Evolutionary conservation across 441 rosid genomes (phyloP), one percentile per base, ranked within the genome.

Genomic region (Geranium incanum): DNA sequence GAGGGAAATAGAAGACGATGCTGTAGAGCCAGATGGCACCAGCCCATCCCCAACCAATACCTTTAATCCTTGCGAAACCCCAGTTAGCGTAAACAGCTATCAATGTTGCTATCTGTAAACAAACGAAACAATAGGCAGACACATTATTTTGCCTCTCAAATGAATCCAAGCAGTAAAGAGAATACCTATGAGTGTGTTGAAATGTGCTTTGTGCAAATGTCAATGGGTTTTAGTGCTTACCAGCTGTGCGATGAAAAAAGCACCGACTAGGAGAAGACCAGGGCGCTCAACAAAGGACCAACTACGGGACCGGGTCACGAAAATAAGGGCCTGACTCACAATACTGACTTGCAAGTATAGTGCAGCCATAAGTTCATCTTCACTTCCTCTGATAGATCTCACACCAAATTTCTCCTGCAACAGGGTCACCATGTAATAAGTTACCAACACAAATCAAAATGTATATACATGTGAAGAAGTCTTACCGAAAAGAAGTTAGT

Each of bases 1-100:
- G 83, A 11, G 98, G 98, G 19, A 94, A 0, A 50, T 94, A 94
- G 81, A 85, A 87, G 67, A 94, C 80, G 9, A 94, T 0, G 67
- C 97, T 94, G 84, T 78, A 94, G 62, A 91, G 71, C 98, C 98
- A 94, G 13, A 94, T 85, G 45, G 83, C 86, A 36, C 85, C 95
- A 1, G 98, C 98, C 98, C 98, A 94, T 72, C 97, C 94, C 91
- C 93, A 86, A 43, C 98, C 97, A 18, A 82, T 71, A 67, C 98
- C 98, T 71, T 84, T 72, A 68, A 94, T 83, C 41, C 78, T 85
- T 21, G 98, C 98, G 43, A 94, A 94, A 28, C 79, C 85, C 96
- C 96, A 91, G 69, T 82, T 41, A 4, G 88, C 83, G 16, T 82
- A 87, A 3, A 91, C 95, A 1, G 98, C 93, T 55, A 94, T 79